These are phyloP conservation scores for Hyaloscypha hepaticicola DNA, from an alignment of 495 filamentous ascomycete species.

Conservation along the genomic window DNA sequence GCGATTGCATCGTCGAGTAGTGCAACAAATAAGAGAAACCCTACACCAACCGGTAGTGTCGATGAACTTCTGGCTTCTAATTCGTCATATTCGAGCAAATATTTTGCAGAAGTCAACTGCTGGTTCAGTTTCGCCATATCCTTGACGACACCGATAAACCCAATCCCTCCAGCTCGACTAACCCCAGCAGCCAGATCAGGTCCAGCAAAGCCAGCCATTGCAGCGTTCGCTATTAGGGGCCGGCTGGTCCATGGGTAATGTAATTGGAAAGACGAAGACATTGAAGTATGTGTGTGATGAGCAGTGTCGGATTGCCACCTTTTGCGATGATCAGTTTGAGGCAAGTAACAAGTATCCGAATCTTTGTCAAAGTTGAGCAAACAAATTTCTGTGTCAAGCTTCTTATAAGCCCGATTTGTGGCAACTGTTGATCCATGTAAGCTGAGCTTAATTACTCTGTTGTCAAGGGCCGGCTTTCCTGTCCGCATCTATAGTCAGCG, in stretches of 20 bases:
- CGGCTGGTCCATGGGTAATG: slow-evolving; percentile 60
- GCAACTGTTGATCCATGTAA: background rate
- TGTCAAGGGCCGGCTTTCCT: background rate
- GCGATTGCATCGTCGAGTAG: slow-evolving; percentile 38
- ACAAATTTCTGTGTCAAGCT: background rate
- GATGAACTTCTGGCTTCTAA: background rate
- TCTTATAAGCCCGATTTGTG: background rate
- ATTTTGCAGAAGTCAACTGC: background rate
- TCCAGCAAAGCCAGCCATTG: slow-evolving; percentile 68
- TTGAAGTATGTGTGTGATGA: too few relatives aligned
- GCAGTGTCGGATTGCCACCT: background rate
- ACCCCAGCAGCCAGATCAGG: slow-evolving; percentile 55
- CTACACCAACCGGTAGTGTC: slow-evolving; percentile 59
- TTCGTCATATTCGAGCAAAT: background rate
- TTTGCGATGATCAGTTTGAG: background rate
- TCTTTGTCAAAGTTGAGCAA: background rate
- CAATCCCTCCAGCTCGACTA: slow-evolving; percentile 57
- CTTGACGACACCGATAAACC: slow-evolving; percentile 46
- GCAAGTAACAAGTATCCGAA: background rate
- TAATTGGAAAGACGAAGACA: background rate
- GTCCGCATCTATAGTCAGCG: background rate
- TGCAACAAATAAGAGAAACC: slow-evolving; percentile 57
- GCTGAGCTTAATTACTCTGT: background rate
- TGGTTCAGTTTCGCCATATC: slow-evolving; percentile 19
- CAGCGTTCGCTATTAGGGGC: slow-evolving; percentile 65